These are phyloP conservation scores for Sesbania bispinosa DNA, from an alignment of 306 rosid species.

Conservation along the genomic window DNA sequence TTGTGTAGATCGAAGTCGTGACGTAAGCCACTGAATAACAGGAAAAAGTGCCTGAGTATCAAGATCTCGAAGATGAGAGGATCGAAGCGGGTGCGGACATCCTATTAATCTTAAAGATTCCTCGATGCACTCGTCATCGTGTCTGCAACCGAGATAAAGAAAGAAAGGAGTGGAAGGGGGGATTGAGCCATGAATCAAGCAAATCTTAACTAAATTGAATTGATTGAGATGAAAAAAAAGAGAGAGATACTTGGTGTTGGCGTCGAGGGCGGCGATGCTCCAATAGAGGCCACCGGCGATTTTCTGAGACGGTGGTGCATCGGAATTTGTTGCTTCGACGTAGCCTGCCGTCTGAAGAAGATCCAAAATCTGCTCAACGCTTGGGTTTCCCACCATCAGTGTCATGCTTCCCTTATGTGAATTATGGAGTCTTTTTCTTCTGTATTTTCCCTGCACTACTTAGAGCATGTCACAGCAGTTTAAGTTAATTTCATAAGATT, in stretches of 20 bases:
- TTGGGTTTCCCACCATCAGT: too few relatives aligned
- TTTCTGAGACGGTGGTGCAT: conserved; percentile 24
- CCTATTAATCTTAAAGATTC: conserved; percentile 42
- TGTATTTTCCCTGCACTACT: too few relatives aligned
- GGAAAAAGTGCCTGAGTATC: conserved; percentile 36
- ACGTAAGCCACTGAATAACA: conserved; percentile 47
- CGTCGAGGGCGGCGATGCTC: conserved; percentile 38
- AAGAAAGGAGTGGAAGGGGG: too few relatives aligned
- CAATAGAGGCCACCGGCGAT: conserved; percentile 39
- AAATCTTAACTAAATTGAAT: conserved; percentile 17
- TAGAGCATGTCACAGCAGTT: too few relatives aligned
- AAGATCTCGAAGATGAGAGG: conserved; percentile 22
- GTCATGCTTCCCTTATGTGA: too few relatives aligned
- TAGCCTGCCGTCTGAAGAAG: conserved; percentile 37
- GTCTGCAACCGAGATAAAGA: too few relatives aligned
- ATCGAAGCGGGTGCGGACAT: conserved; percentile 46
- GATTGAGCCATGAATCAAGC: neutral
- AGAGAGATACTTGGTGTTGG: conserved; percentile 22
- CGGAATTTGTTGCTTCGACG: conserved; percentile 21
- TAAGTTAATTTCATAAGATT: too few relatives aligned
- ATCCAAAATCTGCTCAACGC: conserved; percentile 11
- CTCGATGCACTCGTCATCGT: conserved; percentile 31
- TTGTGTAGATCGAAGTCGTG: conserved; percentile 26
- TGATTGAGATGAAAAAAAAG: conserved; percentile 2
- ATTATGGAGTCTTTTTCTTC: too few relatives aligned